Base-by-base conservation (phyloP, 2,329 filamentous ascomycete species). In the Nemania bipapillata region DNA sequence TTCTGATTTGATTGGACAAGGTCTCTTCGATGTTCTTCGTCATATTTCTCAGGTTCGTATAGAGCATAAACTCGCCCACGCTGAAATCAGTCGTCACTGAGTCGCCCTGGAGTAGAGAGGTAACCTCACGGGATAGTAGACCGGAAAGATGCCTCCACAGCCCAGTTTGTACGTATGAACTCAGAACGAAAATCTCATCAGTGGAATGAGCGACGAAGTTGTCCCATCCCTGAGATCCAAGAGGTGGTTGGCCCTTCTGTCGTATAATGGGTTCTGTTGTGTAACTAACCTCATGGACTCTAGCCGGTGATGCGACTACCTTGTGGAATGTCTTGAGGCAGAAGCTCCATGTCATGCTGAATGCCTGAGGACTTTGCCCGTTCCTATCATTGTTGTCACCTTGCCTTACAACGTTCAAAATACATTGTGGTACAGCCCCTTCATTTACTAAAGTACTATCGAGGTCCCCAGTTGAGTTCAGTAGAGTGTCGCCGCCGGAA, bases 1-100 rank as follows among this genome's bases (percentile, higher is more conserved):
- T 66, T 11, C 73, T 56, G 7, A 76, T 69, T 54, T 73, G 70
- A n/a, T 62, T 62, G 12, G 59, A 32, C n/a, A 62, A 24, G 1
- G 32, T 54, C 12, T 42, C 35, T 22, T 42, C 59, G 4, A 61
- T 7, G n/a, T 54, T 54, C 4, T 1, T 32, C 6, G 49, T 54
- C 35, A 47, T 9, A 20, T 32, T 62, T 4, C 2, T 9, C 1
- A 54, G 17, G 26, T 62, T 24, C 1, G 35, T 7, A 8, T 42
- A 28, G 11, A 37, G 7, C 9, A 45, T 42, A n/a, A 22, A 54
- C 9, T 62, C 17, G 2, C 35, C 28, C 0, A 59, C n/a, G 8
- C 35, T 54, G 9, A 53, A 52, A 28, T 30, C 47, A 15, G 47
- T 15, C 30, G 22, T 17, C 12, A 2, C 17, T 12, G 17, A 47